Base-by-base conservation (phyloP, 1,284 basidiomycete genomes). In the Thelephora terrestris region DNA sequence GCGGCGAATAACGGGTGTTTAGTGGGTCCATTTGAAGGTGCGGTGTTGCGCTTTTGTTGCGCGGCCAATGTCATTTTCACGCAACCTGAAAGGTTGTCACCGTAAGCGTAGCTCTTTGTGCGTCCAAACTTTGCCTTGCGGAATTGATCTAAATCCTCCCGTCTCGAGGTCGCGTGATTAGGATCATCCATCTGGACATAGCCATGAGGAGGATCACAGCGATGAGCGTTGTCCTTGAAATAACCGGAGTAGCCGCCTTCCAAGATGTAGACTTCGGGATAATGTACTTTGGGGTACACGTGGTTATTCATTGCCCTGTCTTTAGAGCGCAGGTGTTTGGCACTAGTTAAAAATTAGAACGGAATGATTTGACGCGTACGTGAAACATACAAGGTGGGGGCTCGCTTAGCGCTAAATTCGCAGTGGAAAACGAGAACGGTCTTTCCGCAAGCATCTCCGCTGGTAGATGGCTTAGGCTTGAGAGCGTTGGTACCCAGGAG, bases 161-260 rank as follows among this genome's bases (percentile, higher is more conserved):
- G 78, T 43, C 93, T 84, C 40, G 88, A 84, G 17, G 74, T 71
- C 23, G 82, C 75, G 64, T 93, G 85, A 37, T 76, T 74, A 0
- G 93, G 92, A 62, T 98, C 93, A 60, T 98, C 91, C 95, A 99
- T 99, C 17, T 75, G 79, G 35, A 96, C 81, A 64, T 99, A 99
- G 2, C 77, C 83, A 21, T 69, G 71, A 0, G 92, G 93, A 49
- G 87, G 73, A 12, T 42, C 39, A 69, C 94, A 97, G 39, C 83
- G 81, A 43, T 66, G 59, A 1, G 78, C 70, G 50, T 76, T 83
- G 36, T 70, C 65, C 57, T 81, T 77, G 71, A 77, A 97, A 68
- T 94, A 99, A 47, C 79, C 77, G 58, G 81, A 90, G 66, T 97
- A 99, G 6, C 95, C 95, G 42, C 96, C 96, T 65, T 96, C 89